Evolutionary conservation across 306 rosid genomes (phyloP).

Genomic region (Trifolium pratense): DNA sequence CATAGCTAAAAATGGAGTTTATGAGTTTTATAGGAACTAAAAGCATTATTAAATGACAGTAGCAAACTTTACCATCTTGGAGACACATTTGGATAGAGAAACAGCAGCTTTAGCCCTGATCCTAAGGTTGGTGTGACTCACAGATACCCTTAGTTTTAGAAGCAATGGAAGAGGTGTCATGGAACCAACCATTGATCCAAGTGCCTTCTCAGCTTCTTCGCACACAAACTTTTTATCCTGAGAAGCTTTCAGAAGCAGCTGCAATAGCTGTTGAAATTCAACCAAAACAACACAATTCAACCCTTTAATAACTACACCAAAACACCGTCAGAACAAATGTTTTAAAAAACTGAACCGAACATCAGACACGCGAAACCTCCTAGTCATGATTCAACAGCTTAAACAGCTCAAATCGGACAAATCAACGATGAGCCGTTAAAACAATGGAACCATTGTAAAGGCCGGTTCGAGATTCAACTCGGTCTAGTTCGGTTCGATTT

Average conservation of each 20-base stretch:
- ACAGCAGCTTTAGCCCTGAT: constrained; percentile 86
- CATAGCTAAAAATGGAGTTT: too few species aligned
- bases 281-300: constrained; percentile 37
- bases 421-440: background rate
- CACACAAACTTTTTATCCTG: constrained; percentile 93
- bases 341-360: background rate
- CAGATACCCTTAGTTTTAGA: constrained; percentile 59
- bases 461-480: background rate
- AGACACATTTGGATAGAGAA: constrained; percentile 70
- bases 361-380: background rate
- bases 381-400: background rate
- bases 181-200: constrained; percentile 63
- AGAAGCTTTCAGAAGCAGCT: constrained; percentile 81
- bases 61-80: constrained; percentile 69
- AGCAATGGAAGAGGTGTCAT: constrained; percentile 78
- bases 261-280: constrained; percentile 62
- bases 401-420: background rate
- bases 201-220: constrained; percentile 89
- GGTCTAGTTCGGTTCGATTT: background rate
- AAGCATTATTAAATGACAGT: background rate
- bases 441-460: too few species aligned
- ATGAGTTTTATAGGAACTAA: too few species aligned
- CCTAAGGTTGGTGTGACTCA: constrained; percentile 70
- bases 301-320: constrained; percentile 14
- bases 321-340: background rate